A percentile compares a stretch with the other conserved stretches of the same genome.
Evolutionary conservation across 345 rosid species (phyloP).

Genomic region (Aquilaria yunnanensis): DNA sequence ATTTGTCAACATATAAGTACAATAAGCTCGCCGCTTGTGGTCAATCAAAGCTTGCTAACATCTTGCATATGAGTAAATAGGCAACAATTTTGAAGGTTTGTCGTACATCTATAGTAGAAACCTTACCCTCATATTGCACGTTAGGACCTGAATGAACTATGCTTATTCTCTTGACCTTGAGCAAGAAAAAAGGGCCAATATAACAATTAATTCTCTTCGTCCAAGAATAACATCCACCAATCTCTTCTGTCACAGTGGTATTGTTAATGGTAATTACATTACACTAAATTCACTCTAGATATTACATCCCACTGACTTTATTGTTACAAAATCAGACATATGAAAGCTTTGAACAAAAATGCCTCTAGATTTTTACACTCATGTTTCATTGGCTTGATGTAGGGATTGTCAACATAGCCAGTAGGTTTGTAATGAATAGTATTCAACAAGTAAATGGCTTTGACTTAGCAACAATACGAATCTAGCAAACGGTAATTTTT

Average conservation of each 20-base stretch:
- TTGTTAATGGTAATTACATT: conserved; percentile 27
- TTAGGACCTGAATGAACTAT: background rate
- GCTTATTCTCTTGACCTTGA: background rate
- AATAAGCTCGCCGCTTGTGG: conserved; percentile 29
- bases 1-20: conserved; percentile 24
- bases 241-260: conserved; percentile 39
- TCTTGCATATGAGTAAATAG: conserved; percentile 60
- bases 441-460: conserved; percentile 45
- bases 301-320: background rate
- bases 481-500: background rate
- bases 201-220: conserved; percentile 63
- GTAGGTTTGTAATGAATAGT: conserved; percentile 40
- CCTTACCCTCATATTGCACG: background rate
- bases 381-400: conserved; percentile 13
- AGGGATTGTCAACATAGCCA: conserved; percentile 33
- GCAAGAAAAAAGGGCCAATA: conserved; percentile 53
- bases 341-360: background rate
- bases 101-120: background rate
- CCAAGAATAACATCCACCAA: conserved; percentile 59
- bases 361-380: background rate
- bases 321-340: background rate
- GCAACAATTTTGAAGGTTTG: conserved; percentile 39
- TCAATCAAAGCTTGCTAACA: conserved; percentile 62
- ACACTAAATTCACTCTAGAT: too few relatives aligned
- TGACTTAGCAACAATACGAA: background rate